phyloP scores from a whole-genome alignment of 2,329 filamentous ascomycete species.

The Cordyceps javanica region DNA sequence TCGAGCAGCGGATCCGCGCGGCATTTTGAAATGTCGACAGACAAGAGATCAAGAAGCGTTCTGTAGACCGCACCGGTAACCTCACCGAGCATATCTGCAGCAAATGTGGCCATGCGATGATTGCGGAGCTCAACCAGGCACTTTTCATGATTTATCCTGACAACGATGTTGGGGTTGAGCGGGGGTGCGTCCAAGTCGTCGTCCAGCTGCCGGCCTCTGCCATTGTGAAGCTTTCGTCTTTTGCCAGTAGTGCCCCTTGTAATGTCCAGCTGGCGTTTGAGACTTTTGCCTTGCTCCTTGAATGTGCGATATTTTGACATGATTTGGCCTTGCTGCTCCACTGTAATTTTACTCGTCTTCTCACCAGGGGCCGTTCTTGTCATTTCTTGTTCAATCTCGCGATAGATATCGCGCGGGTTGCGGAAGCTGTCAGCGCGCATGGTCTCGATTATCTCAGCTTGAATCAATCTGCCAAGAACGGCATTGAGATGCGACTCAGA shows the following conservation, averaged over 20 bases:
- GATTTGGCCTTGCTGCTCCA: conserved; percentile 53
- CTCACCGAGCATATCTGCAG: conserved; percentile 62
- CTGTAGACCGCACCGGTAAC: conserved; percentile 75
- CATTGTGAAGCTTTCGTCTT: conserved; percentile 49
- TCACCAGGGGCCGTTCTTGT: conserved; percentile 41
- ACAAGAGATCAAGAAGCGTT: conserved; percentile 63
- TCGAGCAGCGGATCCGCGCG: conserved; percentile 46
- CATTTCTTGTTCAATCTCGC: conserved; percentile 58
- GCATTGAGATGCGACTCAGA: conserved; percentile 44
- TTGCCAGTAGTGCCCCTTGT: conserved; percentile 38
- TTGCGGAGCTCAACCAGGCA: conserved; percentile 78
- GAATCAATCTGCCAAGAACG: conserved; percentile 49
- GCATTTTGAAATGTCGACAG: conserved; percentile 62
- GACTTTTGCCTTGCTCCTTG: conserved; percentile 43
- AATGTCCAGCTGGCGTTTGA: conserved; percentile 47
- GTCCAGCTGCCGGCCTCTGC: conserved; percentile 30
- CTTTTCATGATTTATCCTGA: conserved; percentile 81
- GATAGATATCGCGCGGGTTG: conserved; percentile 54
- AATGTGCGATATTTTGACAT: conserved; percentile 46
- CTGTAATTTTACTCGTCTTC: conserved; percentile 54
- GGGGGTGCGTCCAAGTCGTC: conserved; percentile 36
- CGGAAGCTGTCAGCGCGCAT: conserved; percentile 52
- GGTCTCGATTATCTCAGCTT: conserved; percentile 61
- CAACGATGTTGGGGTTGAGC: conserved; percentile 58
- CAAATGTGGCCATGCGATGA: conserved; percentile 66